Conservation (phyloP, 2,329 filamentous ascomycete species). For the Fusarium falciforme region DNA sequence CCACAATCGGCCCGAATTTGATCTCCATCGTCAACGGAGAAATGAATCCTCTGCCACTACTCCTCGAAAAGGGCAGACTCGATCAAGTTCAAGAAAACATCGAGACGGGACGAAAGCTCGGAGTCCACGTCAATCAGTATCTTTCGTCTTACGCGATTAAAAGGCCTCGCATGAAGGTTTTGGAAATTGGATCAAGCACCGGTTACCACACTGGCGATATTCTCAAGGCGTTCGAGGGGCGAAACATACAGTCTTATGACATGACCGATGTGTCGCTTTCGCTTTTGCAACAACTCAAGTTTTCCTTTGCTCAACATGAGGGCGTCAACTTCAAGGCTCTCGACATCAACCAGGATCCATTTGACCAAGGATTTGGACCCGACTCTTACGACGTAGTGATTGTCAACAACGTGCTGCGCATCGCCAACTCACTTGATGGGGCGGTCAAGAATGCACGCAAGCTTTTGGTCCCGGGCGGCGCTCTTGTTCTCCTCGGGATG, state of each 20-base stretch:
- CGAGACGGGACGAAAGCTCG: background rate
- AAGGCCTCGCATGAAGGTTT: background rate
- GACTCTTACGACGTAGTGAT: background rate
- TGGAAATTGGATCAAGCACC: constrained; percentile 15
- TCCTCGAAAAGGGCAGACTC: background rate
- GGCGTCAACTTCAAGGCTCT: constrained; percentile 2
- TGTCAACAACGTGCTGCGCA: constrained; percentile 12
- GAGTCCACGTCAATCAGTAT: background rate
- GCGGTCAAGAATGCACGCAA: background rate
- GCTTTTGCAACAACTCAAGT: background rate
- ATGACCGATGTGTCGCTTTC: constrained; percentile 3
- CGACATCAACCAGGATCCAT: constrained; percentile 5
- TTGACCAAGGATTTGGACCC: background rate
- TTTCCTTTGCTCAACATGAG: accelerated
- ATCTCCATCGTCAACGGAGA: background rate
- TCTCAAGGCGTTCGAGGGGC: accelerated
- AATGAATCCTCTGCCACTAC: background rate
- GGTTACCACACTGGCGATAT: background rate
- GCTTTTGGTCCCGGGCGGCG: constrained; percentile 9
- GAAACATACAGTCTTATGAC: background rate
- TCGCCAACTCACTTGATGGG: background rate
- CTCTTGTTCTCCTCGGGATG: background rate
- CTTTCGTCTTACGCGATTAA: constrained; percentile 15
- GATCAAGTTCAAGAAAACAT: background rate
- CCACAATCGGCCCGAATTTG: constrained; percentile 17